Conservation (phyloP, 176 grass and related monocot genomes). For the Carex scoparia region DNA sequence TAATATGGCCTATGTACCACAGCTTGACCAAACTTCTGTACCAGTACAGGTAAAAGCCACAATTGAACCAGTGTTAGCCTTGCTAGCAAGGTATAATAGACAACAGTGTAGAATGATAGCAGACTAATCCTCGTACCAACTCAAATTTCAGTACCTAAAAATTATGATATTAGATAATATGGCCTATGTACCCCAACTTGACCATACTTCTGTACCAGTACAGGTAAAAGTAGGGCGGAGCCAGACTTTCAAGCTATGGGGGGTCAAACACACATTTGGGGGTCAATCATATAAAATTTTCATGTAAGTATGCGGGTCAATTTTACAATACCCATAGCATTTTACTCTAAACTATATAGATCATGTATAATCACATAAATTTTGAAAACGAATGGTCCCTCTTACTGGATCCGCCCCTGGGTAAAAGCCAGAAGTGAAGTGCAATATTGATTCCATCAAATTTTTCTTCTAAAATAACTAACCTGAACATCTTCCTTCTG, state of each 20-base stretch:
- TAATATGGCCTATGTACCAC: neutral
- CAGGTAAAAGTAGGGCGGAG: neutral
- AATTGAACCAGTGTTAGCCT: neutral
- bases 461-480: slow-evolving; percentile 11
- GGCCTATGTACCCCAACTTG: neutral
- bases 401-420: too few species aligned
- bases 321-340: too few species aligned
- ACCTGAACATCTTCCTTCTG: slow-evolving; percentile 79
- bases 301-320: too few species aligned
- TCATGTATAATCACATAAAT: too few species aligned
- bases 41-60: neutral
- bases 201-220: neutral
- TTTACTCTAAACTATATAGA: too few species aligned
- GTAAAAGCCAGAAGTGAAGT: neutral
- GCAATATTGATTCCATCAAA: neutral
- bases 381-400: too few species aligned
- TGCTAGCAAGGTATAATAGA: neutral
- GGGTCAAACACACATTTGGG: too few species aligned
- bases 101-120: neutral
- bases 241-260: too few species aligned
- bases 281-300: too few species aligned
- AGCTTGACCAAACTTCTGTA: neutral
- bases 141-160: neutral
- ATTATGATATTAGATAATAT: neutral
- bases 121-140: neutral